Conservation (phyloP, 306 rosid species). For the Senna tora region DNA sequence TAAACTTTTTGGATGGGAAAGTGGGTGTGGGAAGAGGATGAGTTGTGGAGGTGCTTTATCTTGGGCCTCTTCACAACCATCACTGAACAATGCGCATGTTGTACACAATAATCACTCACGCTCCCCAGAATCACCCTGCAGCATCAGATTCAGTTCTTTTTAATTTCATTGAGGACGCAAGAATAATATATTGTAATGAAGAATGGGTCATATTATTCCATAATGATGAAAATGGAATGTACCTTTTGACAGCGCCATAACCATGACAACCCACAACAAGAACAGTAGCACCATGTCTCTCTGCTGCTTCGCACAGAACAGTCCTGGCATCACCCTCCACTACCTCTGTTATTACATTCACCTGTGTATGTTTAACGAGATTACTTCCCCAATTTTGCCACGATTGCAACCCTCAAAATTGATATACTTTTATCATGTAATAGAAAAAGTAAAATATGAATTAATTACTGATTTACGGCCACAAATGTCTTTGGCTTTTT, state of each 20-base stretch:
- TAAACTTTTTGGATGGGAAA: not conserved
- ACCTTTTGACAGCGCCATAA: conserved; percentile 24
- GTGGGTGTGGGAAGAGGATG: not conserved
- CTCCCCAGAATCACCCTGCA: conserved; percentile 23
- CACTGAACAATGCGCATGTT: not conserved
- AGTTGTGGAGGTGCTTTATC: not conserved
- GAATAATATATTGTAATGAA: not conserved
- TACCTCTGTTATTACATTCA: conserved; percentile 14
- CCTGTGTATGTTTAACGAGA: no score
- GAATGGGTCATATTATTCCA: no score
- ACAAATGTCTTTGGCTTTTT: conserved; percentile 6
- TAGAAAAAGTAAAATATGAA: no score
- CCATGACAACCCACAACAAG: conserved; percentile 12
- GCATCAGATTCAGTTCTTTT: not conserved
- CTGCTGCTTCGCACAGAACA: conserved; percentile 21
- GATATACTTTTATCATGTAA: no score
- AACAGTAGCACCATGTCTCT: not conserved
- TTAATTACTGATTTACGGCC: conserved; percentile 18
- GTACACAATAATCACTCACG: conserved; percentile 18
- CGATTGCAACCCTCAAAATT: no score
- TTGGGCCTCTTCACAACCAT: conserved; percentile 21
- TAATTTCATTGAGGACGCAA: not conserved
- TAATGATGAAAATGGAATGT: not conserved
- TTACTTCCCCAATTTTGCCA: no score
- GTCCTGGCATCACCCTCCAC: conserved; percentile 19